Evolutionary conservation across 179 eudicot species (phyloP).

Genomic region (Spergularia azorica): DNA sequence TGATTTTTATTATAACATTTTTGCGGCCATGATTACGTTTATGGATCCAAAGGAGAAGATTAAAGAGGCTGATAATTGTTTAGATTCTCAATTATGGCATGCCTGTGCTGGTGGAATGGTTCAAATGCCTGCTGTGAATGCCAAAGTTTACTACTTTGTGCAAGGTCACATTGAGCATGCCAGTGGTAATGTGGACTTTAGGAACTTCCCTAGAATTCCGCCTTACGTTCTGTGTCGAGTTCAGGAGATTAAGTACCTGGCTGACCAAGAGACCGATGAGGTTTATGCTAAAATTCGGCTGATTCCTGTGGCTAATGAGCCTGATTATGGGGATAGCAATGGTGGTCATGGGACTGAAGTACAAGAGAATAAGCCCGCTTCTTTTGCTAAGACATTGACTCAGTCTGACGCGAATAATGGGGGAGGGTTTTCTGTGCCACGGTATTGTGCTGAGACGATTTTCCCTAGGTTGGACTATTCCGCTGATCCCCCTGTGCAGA

Average conservation of each 20-base stretch:
- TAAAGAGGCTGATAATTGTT: slow-evolving; percentile 54
- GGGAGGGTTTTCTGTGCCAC: slow-evolving; percentile 94
- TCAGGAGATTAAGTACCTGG: slow-evolving; percentile 59
- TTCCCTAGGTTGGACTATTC: slow-evolving; percentile 82
- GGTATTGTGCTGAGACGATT: slow-evolving; percentile 91
- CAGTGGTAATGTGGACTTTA: slow-evolving; percentile 51
- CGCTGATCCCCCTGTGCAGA: slow-evolving; percentile 87
- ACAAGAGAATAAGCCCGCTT: slow-evolving; percentile 64
- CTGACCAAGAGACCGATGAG: slow-evolving; percentile 82
- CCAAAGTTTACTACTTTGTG: slow-evolving; percentile 76
- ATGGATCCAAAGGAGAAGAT: slow-evolving; percentile 61
- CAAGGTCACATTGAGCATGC: slow-evolving; percentile 94
- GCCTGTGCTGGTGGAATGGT: slow-evolving; percentile 99
- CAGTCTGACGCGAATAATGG: slow-evolving; percentile 96
- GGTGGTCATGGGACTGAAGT: slow-evolving; percentile 41
- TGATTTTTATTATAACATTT: neutral
- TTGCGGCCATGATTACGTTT: slow-evolving; percentile 55
- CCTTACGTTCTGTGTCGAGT: slow-evolving; percentile 61
- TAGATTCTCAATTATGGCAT: slow-evolving; percentile 92
- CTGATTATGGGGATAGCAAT: slow-evolving; percentile 42
- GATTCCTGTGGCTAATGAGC: slow-evolving; percentile 47
- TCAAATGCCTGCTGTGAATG: slow-evolving; percentile 62
- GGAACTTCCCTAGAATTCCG: slow-evolving; percentile 54
- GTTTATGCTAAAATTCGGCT: slow-evolving; percentile 67
- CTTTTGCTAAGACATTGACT: slow-evolving; percentile 89